Evolutionary conservation across 345 rosid genomes (phyloP).

Genomic region (Gossypium arboreum): DNA sequence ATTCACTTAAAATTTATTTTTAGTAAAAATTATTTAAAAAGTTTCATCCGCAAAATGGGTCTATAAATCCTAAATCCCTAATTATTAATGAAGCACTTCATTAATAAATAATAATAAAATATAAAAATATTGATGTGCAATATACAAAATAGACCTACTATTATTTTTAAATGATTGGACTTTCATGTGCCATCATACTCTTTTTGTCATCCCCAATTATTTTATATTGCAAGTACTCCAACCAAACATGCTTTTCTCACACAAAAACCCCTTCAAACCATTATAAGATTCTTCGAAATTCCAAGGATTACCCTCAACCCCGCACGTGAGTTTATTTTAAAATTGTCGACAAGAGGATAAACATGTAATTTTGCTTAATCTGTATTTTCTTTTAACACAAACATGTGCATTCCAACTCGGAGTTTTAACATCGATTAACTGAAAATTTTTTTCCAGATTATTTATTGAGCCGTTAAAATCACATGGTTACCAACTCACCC

Average conservation of each 20-base stretch:
- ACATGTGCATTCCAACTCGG: constrained; percentile 27
- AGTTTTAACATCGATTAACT: constrained; percentile 23
- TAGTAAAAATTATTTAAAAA: no score
- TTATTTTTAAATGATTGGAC: constrained; percentile 28
- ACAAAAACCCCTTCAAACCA: neutral
- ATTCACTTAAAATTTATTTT: no score
- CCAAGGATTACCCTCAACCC: constrained; percentile 17
- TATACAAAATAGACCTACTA: no score
- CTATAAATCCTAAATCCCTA: no score
- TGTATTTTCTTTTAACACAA: constrained; percentile 14
- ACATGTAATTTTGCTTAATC: neutral
- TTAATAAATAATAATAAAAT: no score
- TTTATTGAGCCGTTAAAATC: constrained; percentile 34
- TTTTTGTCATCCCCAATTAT: constrained; percentile 10
- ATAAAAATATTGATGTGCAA: no score
- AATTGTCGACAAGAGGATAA: neutral
- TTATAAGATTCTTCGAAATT: neutral
- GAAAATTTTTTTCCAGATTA: constrained; percentile 15
- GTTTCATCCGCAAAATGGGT: no score
- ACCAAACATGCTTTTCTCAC: constrained; percentile 33
- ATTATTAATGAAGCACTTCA: no score
- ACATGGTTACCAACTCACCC: constrained; percentile 63
- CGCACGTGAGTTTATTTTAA: neutral
- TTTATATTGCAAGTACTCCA: constrained; percentile 18
- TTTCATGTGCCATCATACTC: constrained; percentile 18